Evolutionary conservation across 1,284 basidiomycete species (phyloP).

Genomic region (Austroboletus olivaceoglutinosus): DNA sequence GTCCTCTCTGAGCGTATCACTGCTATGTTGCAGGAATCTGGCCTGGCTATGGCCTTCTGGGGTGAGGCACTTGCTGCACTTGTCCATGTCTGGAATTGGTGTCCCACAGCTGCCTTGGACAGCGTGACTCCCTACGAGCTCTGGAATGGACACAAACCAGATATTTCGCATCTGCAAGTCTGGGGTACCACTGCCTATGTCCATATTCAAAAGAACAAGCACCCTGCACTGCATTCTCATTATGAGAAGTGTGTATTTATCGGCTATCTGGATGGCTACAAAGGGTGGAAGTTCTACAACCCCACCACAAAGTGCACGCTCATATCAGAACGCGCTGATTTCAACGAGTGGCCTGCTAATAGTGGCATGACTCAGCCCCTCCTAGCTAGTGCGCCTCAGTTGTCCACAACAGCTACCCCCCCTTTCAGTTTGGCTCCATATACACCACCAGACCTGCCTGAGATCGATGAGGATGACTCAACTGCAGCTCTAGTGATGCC

Average conservation of each 20-base stretch:
- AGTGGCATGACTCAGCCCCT: too few species aligned
- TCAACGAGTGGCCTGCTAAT: not conserved
- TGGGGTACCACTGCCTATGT: conserved; percentile 33
- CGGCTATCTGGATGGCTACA: too few species aligned
- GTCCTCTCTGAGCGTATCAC: not conserved
- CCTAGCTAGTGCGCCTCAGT: not conserved
- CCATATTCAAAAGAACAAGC: conserved; percentile 26
- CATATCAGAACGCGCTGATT: not conserved
- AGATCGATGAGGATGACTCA: too few species aligned
- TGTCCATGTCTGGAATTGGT: not conserved
- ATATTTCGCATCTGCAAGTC: conserved; percentile 27
- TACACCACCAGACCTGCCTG: conserved; percentile 29
- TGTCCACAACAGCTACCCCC: not conserved
- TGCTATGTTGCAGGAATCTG: not conserved
- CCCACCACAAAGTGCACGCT: not conserved
- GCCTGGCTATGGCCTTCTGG: not conserved
- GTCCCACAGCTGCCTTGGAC: not conserved
- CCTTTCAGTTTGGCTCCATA: not conserved
- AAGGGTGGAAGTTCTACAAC: not conserved
- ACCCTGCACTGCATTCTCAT: too few species aligned
- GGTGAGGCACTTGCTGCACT: not conserved
- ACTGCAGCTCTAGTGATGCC: conserved; percentile 3
- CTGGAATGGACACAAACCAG: conserved; percentile 25
- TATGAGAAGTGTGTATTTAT: not conserved
- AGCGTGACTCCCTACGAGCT: conserved; percentile 14